Base-by-base conservation (phyloP, 2,329 filamentous ascomycete species). In the Colletotrichum gloeosporioides region DNA sequence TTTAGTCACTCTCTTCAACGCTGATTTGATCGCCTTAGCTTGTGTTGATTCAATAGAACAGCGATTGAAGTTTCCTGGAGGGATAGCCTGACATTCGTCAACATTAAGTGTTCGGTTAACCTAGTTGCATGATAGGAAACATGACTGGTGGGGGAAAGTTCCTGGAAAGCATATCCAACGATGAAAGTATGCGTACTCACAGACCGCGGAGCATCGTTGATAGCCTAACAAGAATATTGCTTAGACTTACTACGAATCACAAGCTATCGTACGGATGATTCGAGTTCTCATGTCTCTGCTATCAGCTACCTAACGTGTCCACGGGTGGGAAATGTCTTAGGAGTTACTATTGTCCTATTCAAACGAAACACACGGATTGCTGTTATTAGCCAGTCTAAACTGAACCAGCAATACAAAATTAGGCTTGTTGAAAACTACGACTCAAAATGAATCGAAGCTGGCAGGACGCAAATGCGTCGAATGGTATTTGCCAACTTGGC, bases 341-440 rank as follows among this genome's bases (percentile, higher is more conserved):
- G 39, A n/a, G 8, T 49, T n/a, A 12, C 9, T 18, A 9, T 49
- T n/a, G 8, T n/a, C 18, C 9, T n/a, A 22, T 22, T 53, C n/a
- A 13, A 53, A 22, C 0, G 6, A 53, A 22, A 22, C 2, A 0
- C 1, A 22, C 1, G 6, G n/a, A 0, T 53, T 53, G 44, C 18
- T 4, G 1, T 13, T 13, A 1, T 13, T 53, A n/a, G 39, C 4
- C 18, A n/a, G 44, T 13, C 10, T 13, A 22, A 53, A 53, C n/a
- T 8, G 44, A 53, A 22, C 44, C 44, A 25, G n/a, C n/a, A 4
- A 22, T 53, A 22, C 44, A 2, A 22, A 1, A 13, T 53, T 53
- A 13, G n/a, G 1, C n/a, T 8, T 2, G n/a, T 53, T 53, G n/a
- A 13, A 3, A 22, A 22, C 1, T 8, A 2, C n/a, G 44, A 4